These are phyloP conservation scores for Mrakia gelida DNA, from an alignment of 768 basidiomycete genomes.

Conservation along the genomic window DNA sequence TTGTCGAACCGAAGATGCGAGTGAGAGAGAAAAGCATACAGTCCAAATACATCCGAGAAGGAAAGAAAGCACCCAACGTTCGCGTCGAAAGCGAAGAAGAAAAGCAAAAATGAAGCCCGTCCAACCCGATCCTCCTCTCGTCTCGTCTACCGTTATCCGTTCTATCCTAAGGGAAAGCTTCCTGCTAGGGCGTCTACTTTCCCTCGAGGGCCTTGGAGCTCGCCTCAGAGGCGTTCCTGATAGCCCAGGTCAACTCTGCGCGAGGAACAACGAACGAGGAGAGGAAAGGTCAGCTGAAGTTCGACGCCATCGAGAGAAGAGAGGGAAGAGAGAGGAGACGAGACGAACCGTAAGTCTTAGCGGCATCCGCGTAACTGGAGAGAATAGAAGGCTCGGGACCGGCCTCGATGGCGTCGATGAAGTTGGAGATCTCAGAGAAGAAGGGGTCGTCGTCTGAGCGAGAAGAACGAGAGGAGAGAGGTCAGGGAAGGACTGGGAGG, in stretches of 20 bases:
- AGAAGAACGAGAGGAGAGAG: background rate
- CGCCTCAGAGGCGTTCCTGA: slow-evolving; percentile 1
- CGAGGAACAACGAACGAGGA: background rate
- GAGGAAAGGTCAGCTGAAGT: background rate
- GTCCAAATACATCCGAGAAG: too few relatives aligned
- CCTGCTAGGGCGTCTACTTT: background rate
- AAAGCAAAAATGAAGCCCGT: too few relatives aligned
- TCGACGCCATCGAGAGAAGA: too few relatives aligned
- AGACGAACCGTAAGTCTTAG: slow-evolving; percentile 37
- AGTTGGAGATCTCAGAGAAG: slow-evolving; percentile 85
- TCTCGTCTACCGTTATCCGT: too few relatives aligned
- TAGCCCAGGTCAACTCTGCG: slow-evolving; percentile 1
- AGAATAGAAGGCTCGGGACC: slow-evolving; percentile 77
- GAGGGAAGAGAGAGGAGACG: background rate
- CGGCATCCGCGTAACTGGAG: slow-evolving; percentile 73
- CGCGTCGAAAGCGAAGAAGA: too few relatives aligned
- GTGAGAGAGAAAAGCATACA: too few relatives aligned
- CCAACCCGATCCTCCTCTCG: too few relatives aligned
- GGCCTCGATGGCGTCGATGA: slow-evolving; percentile 82
- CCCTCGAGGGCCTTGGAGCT: background rate
- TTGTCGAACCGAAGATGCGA: too few relatives aligned
- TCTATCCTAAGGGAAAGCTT: too few relatives aligned
- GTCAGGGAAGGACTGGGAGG: background rate
- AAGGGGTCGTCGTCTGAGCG: slow-evolving; percentile 35
- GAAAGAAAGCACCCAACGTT: too few relatives aligned